Conservation (phyloP, 1,284 basidiomycete genomes). For the Xanthoconium separans region DNA sequence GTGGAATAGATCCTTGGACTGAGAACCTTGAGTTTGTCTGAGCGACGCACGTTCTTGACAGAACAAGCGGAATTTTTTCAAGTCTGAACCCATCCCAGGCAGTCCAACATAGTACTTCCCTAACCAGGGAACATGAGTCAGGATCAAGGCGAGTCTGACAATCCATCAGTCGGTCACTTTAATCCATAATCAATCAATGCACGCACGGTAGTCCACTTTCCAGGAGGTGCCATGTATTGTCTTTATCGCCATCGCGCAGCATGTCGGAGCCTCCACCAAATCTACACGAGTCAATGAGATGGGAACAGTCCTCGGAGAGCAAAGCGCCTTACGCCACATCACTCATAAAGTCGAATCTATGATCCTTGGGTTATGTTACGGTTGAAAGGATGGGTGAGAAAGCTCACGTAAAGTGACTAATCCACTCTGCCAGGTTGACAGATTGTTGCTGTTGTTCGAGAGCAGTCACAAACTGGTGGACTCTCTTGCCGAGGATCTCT, state of each 20-base stretch:
- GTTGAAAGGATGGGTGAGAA: conserved; percentile 12
- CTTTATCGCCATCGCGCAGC: conserved; percentile 41
- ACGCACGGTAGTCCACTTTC: conserved; percentile 40
- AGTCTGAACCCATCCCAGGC: conserved; percentile 29
- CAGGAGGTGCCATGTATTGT: conserved; percentile 37
- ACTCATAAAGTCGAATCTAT: conserved; percentile 62
- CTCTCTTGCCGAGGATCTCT: conserved; percentile 39
- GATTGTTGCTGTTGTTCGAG: conserved; percentile 36
- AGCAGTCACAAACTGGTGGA: conserved; percentile 38
- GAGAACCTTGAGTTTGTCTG: conserved; percentile 36
- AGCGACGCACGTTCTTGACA: conserved; percentile 35
- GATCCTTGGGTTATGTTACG: conserved; percentile 10
- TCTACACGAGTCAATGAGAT: conserved; percentile 28
- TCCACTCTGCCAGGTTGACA: conserved; percentile 44
- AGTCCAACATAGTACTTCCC: conserved; percentile 32
- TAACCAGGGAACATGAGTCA: conserved; percentile 46
- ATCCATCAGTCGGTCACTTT: conserved; percentile 1
- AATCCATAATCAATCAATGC: neutral
- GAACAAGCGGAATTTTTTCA: conserved; percentile 35
- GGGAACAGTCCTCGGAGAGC: neutral
- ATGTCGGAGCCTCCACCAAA: conserved; percentile 50
- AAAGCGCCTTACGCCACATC: conserved; percentile 51
- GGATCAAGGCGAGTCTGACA: conserved; percentile 35
- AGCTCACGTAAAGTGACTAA: conserved; percentile 54
- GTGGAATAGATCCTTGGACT: conserved; percentile 46